These are phyloP conservation scores for Pseudoturritis turrita DNA, from an alignment of 345 rosid species.

Conservation along the genomic window DNA sequence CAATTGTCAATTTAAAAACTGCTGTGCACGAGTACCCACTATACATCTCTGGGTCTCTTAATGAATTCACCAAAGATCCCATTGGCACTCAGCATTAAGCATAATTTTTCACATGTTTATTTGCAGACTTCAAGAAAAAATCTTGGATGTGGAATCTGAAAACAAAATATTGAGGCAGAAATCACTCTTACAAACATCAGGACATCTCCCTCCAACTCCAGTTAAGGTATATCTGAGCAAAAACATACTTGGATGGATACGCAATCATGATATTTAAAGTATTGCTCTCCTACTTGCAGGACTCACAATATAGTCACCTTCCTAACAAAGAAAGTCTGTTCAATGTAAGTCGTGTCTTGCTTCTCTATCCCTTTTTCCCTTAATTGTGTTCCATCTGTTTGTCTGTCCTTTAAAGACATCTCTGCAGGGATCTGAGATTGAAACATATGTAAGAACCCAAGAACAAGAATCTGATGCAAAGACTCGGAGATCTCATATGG, in stretches of 20 bases:
- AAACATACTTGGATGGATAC: neutral
- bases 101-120: conserved; percentile 17
- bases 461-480: conserved; percentile 75
- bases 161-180: conserved; percentile 78
- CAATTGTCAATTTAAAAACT: conserved; percentile 71
- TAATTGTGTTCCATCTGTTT: neutral
- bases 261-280: conserved; percentile 6
- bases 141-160: conserved; percentile 76
- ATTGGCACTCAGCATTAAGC: neutral
- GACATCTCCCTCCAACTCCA: conserved; percentile 48
- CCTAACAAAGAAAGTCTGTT: conserved; percentile 41
- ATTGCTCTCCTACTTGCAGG: conserved; percentile 40
- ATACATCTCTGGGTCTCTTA: conserved; percentile 16
- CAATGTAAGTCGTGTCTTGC: conserved; percentile 40
- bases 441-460: conserved; percentile 45
- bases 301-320: conserved; percentile 72
- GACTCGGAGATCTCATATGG: conserved; percentile 57
- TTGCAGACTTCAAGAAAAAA: conserved; percentile 78
- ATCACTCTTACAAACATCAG: conserved; percentile 48
- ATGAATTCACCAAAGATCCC: neutral
- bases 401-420: neutral
- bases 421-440: conserved; percentile 62
- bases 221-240: conserved; percentile 41
- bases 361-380: neutral
- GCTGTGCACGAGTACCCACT: conserved; percentile 68